phyloP scores from a whole-genome alignment of 768 basidiomycete species.

The Trametes sanguinea region DNA sequence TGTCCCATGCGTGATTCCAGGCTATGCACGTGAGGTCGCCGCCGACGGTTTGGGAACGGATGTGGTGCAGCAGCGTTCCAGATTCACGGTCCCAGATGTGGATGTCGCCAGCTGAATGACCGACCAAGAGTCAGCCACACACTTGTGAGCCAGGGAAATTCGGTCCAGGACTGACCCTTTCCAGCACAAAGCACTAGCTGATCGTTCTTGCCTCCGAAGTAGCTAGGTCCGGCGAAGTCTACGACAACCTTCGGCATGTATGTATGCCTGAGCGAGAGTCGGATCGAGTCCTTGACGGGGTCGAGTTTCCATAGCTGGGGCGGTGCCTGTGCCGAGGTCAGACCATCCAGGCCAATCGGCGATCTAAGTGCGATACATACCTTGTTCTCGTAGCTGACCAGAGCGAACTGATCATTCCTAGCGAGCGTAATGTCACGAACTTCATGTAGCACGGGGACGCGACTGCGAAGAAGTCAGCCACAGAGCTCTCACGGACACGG shows the following conservation, averaged over 20 bases:
- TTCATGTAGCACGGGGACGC: constrained; percentile 72
- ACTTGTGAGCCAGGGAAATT: not conserved
- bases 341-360: not conserved
- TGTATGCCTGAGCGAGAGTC: constrained; percentile 58
- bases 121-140: not conserved
- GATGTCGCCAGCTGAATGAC: constrained; percentile 66
- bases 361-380: constrained; percentile 34
- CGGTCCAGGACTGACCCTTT: constrained; percentile 51
- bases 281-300: constrained; percentile 49
- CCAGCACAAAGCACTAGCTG: constrained; percentile 78
- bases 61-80: constrained; percentile 67
- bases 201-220: constrained; percentile 80
- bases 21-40: constrained; percentile 76
- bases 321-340: constrained; percentile 49
- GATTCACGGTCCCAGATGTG: constrained; percentile 88
- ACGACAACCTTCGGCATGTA: constrained; percentile 69
- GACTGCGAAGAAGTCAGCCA: constrained; percentile 40
- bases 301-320: constrained; percentile 80
- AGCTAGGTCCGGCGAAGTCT: constrained; percentile 80
- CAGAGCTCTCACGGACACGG: constrained; percentile 1
- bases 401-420: constrained; percentile 57
- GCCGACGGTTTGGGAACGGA: constrained; percentile 58
- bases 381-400: constrained; percentile 77
- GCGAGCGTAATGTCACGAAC: constrained; percentile 71
- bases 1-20: constrained; percentile 71